Percentiles rank a stretch among this genome's conserved stretches.
Conservation (phyloP, 257 asterid species). For the Rubia yunnanensis region DNA sequence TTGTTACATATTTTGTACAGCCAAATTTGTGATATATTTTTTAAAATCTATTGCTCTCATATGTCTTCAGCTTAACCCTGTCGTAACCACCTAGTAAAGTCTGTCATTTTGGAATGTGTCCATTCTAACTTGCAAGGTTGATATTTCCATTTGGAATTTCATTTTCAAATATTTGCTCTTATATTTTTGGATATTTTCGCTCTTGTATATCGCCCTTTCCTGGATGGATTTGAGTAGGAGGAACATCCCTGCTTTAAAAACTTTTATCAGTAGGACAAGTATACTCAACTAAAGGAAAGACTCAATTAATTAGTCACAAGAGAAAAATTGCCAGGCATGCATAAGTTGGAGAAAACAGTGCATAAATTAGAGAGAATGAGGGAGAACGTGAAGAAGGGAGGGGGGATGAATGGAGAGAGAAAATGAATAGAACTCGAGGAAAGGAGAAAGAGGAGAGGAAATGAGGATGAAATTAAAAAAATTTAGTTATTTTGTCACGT, state of each 20-base stretch:
- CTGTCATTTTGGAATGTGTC: background rate
- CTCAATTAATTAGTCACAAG: no score
- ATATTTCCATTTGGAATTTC: background rate
- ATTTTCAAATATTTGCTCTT: background rate
- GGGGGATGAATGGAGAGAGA: no score
- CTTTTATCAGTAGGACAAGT: no score
- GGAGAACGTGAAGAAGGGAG: no score
- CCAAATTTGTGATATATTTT: background rate
- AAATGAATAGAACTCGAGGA: no score
- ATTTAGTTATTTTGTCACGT: no score
- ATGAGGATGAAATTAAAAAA: no score
- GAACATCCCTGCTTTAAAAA: background rate
- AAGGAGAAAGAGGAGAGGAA: no score
- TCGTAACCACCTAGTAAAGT: background rate
- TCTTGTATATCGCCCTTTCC: background rate
- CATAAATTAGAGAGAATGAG: no score
- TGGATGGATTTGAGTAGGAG: background rate
- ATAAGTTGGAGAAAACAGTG: no score
- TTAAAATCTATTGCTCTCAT: background rate
- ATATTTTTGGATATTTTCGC: background rate
- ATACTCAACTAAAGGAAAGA: no score
- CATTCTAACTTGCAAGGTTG: background rate
- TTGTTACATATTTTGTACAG: constrained; percentile 3
- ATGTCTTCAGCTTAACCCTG: background rate
- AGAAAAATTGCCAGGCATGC: no score